Percentiles rank a stretch among this genome's conserved stretches.
Evolutionary conservation across 768 basidiomycete species (phyloP).

Genomic region (Hygrocybe punicea): DNA sequence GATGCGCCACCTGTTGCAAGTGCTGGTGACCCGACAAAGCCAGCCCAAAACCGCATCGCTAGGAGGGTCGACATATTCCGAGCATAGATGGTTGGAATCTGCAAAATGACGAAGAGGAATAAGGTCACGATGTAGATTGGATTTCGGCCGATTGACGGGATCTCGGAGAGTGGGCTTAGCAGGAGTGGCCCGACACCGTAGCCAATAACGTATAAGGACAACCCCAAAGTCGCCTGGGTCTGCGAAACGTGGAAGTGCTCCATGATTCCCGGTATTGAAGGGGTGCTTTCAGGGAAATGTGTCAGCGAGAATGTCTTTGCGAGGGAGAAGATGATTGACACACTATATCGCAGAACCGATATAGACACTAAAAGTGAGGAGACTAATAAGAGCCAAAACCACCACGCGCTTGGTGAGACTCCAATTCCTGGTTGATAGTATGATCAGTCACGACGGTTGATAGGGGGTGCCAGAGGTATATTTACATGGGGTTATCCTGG

Average conservation of each 20-base stretch:
- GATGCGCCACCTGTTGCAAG: constrained; percentile 28
- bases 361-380: constrained; percentile 34
- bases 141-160: constrained; percentile 32
- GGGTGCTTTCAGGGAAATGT: constrained; percentile 7
- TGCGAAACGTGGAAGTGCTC: constrained; percentile 26
- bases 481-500: constrained; percentile 26
- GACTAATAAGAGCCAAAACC: constrained; percentile 32
- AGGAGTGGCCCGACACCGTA: constrained; percentile 30
- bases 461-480: neutral
- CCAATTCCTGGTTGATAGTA: constrained; percentile 27
- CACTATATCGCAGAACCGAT: constrained; percentile 34
- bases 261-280: constrained; percentile 26
- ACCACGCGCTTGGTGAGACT: constrained; percentile 26
- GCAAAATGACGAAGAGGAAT: constrained; percentile 30
- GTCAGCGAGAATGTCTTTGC: neutral
- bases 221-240: constrained; percentile 30
- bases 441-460: constrained; percentile 3
- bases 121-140: constrained; percentile 33
- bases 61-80: constrained; percentile 30
- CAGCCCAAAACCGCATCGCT: constrained; percentile 34
- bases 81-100: constrained; percentile 33
- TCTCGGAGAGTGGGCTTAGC: constrained; percentile 31
- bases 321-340: neutral
- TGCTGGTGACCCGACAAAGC: constrained; percentile 32
- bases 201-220: constrained; percentile 26